phyloP scores from a whole-genome alignment of 352 stramenopile genomes.

The Phytophthora palmivora region DNA sequence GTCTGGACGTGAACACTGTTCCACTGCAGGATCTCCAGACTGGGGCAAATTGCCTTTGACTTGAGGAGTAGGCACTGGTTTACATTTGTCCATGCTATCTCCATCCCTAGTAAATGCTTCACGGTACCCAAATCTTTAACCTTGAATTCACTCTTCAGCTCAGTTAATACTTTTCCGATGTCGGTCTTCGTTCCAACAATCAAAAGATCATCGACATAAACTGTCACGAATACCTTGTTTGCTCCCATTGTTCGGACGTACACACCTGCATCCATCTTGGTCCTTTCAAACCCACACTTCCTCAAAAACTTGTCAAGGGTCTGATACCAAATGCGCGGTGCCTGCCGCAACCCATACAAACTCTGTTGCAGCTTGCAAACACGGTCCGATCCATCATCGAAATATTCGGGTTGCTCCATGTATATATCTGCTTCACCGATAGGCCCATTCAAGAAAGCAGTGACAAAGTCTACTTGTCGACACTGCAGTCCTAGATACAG shows the following conservation, averaged over 20 bases:
- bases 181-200: conserved; percentile 8
- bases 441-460: no score
- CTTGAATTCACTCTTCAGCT: conserved; percentile 15
- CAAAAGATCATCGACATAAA: conserved; percentile 14
- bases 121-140: conserved; percentile 6
- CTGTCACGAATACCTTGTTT: conserved; percentile 7
- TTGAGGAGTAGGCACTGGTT: conserved; percentile 6
- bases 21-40: no score
- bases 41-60: no score
- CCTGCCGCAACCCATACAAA: background rate
- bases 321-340: background rate
- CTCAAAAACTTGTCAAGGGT: background rate
- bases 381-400: background rate
- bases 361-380: background rate
- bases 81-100: conserved; percentile 15
- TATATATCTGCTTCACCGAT: no score
- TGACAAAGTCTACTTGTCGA: no score
- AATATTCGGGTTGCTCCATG: no score
- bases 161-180: conserved; percentile 6
- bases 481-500: no score
- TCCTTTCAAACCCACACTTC: background rate
- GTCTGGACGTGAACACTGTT: no score
- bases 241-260: background rate
- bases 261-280: conserved; percentile 4
- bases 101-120: conserved; percentile 15